Evolutionary conservation across 2,329 filamentous ascomycete species (phyloP).

Genomic region (Exophiala sp.): DNA sequence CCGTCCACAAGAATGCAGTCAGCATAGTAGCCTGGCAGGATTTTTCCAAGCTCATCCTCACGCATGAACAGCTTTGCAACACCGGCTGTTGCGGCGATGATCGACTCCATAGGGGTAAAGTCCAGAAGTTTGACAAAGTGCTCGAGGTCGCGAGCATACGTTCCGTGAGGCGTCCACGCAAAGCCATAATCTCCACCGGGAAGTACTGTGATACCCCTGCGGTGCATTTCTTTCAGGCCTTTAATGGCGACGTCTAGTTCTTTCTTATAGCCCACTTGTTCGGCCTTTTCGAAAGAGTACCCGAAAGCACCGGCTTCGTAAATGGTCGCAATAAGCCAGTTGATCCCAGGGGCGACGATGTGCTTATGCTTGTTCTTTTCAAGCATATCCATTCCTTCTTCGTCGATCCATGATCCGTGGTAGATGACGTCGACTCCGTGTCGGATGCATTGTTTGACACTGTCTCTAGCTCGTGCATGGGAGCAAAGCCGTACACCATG

Average conservation of each 20-base stretch:
- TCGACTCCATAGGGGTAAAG: conserved; percentile 44
- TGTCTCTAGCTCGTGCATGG: conserved; percentile 45
- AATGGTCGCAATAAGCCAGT: conserved; percentile 42
- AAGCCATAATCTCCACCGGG: conserved; percentile 46
- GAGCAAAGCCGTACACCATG: conserved; percentile 37
- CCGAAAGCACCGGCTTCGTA: conserved; percentile 41
- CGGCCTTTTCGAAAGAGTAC: conserved; percentile 41
- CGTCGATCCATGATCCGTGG: conserved; percentile 46
- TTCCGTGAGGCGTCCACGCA: conserved; percentile 48
- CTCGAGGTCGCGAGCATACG: conserved; percentile 46
- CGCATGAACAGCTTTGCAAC: conserved; percentile 44
- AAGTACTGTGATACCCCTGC: conserved; percentile 44
- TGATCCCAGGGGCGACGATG: conserved; percentile 44
- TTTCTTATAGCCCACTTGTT: conserved; percentile 43
- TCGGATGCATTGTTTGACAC: conserved; percentile 42
- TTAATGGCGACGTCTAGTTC: conserved; percentile 41
- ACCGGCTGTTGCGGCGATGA: conserved; percentile 44
- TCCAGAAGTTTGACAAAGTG: conserved; percentile 46
- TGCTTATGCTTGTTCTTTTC: conserved; percentile 40
- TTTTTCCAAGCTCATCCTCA: conserved; percentile 39
- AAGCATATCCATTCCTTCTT: conserved; percentile 33
- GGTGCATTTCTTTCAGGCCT: conserved; percentile 46
- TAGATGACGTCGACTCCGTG: conserved; percentile 49
- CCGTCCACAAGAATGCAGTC: conserved; percentile 48
- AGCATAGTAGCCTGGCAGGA: conserved; percentile 42